Percentiles rank a stretch among this genome's conserved stretches.
Evolutionary conservation across 1,284 basidiomycete genomes (phyloP).

Genomic region (Irpex sp.): DNA sequence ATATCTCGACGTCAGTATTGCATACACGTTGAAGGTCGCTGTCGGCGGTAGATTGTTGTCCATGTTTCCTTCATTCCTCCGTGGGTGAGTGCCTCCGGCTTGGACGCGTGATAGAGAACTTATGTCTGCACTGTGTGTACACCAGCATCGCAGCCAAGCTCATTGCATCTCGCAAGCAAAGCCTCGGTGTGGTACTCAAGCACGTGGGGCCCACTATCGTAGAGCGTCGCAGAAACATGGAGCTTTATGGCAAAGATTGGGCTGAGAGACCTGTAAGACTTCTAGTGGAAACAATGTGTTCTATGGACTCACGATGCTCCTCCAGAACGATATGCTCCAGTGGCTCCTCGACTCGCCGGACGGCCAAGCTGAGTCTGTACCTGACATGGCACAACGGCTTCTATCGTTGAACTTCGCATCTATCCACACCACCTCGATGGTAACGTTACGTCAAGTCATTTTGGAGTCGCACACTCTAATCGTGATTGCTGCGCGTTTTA

Average conservation of each 20-base stretch:
- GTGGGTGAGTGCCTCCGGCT: conserved; percentile 21
- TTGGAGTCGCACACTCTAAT: conserved; percentile 1
- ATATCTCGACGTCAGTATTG: conserved; percentile 32
- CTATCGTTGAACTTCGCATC: conserved; percentile 36
- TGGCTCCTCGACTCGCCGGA: conserved; percentile 41
- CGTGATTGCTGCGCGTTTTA: conserved; percentile 3
- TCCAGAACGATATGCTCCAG: conserved; percentile 37
- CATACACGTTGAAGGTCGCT: conserved; percentile 35
- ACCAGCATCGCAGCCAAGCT: neutral
- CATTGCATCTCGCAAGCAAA: neutral
- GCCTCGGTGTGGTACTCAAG: neutral
- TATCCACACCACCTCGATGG: conserved; percentile 35
- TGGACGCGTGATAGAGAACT: conserved; percentile 28
- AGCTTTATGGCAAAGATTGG: conserved; percentile 34
- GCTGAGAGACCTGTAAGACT: conserved; percentile 34
- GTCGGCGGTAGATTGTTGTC: conserved; percentile 17
- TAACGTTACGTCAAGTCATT: neutral
- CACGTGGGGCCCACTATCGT: conserved; percentile 34
- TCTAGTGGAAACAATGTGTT: neutral
- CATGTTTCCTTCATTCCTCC: neutral
- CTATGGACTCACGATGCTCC: neutral
- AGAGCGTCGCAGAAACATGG: conserved; percentile 33
- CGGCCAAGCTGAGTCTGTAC: conserved; percentile 25
- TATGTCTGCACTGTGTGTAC: neutral
- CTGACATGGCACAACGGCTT: conserved; percentile 27